Conservation (phyloP, 768 basidiomycete genomes). For the Saitozyma podzolica region DNA sequence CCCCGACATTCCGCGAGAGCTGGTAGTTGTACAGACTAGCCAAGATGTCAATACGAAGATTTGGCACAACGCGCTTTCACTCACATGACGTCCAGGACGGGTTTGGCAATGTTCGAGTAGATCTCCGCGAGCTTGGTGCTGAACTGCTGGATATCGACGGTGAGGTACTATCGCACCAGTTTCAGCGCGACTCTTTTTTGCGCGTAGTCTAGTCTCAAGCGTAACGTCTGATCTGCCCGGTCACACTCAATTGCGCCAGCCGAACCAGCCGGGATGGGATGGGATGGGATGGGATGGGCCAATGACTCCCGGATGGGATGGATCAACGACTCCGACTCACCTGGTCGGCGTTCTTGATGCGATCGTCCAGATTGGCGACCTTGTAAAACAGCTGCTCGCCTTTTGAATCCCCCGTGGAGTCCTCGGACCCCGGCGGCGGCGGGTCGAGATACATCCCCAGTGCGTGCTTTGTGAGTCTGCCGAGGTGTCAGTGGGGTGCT, state of each 20-base stretch:
- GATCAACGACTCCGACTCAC: slow-evolving; percentile 54
- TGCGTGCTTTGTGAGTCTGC: slow-evolving; percentile 73
- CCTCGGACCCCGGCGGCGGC: slow-evolving; percentile 46
- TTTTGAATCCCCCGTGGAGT: slow-evolving; percentile 60
- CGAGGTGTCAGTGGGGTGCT: not conserved
- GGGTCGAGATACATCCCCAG: slow-evolving; percentile 75
- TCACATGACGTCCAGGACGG: slow-evolving; percentile 66
- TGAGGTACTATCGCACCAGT: slow-evolving; percentile 67
- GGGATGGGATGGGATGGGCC: too few relatives aligned
- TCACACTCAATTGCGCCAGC: too few relatives aligned
- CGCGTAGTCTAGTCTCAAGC: too few relatives aligned
- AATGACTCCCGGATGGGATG: too few relatives aligned
- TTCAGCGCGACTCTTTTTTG: not conserved
- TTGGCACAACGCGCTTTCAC: slow-evolving; percentile 1
- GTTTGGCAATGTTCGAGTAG: slow-evolving; percentile 88
- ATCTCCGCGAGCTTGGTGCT: slow-evolving; percentile 87
- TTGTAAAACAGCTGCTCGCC: slow-evolving; percentile 92
- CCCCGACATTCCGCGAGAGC: slow-evolving; percentile 87
- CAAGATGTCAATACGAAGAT: too few relatives aligned
- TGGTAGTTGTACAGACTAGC: slow-evolving; percentile 90
- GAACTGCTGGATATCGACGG: slow-evolving; percentile 92
- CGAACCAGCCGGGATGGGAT: too few relatives aligned
- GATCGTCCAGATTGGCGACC: slow-evolving; percentile 88
- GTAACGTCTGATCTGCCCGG: too few relatives aligned
- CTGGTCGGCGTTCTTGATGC: slow-evolving; percentile 94